phyloP scores from a whole-genome alignment of 495 filamentous ascomycete species.

The Hapsidospora chrysogenum region DNA sequence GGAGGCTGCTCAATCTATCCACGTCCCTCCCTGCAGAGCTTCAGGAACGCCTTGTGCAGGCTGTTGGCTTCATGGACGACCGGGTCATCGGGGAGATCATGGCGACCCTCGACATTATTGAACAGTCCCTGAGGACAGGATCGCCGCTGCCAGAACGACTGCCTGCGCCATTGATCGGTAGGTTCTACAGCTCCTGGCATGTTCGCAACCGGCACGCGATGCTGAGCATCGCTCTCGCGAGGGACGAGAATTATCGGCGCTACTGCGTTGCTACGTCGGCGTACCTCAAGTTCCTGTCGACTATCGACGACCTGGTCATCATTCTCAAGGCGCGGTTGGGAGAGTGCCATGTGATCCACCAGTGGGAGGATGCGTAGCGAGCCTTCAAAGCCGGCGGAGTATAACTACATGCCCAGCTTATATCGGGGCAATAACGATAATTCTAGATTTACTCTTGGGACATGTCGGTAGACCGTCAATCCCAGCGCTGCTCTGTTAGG shows the following conservation, averaged over 20 bases:
- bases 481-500: too few relatives aligned
- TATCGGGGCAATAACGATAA: too few relatives aligned
- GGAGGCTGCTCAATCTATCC: slow-evolving; percentile 1
- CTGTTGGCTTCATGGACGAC: background rate
- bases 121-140: slow-evolving; percentile 1
- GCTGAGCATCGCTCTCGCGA: background rate
- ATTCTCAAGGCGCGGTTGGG: background rate
- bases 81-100: background rate
- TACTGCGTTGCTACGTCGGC: slow-evolving; percentile 1
- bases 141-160: slow-evolving; percentile 2
- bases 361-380: background rate
- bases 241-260: slow-evolving; percentile 1
- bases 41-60: background rate
- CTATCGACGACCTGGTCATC: slow-evolving; percentile 1
- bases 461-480: too few relatives aligned
- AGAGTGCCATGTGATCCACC: background rate
- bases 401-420: too few relatives aligned
- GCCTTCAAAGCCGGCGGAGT: too few relatives aligned
- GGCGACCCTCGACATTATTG: background rate
- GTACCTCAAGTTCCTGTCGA: slow-evolving; percentile 1
- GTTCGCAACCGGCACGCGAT: background rate
- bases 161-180: background rate
- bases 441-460: too few relatives aligned
- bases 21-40: background rate
- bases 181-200: background rate